phyloP scores from a whole-genome alignment of 1,284 basidiomycete species.

The Sporisorium iseilematis-ciliati region DNA sequence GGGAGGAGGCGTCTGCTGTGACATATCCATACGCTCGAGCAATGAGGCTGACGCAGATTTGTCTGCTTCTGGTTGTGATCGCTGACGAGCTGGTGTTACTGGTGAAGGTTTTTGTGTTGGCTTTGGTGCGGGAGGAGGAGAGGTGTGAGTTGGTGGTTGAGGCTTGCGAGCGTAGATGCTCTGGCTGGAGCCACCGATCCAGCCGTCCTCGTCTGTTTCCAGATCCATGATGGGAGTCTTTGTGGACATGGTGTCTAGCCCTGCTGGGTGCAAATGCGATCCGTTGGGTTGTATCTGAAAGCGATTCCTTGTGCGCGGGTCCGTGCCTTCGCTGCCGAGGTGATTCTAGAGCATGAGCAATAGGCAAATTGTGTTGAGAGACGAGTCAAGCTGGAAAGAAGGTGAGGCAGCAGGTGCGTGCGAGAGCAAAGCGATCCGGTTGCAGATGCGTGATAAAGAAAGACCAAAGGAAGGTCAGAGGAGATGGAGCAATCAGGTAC shows the following conservation, averaged over 20 bases:
- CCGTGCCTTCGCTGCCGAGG: background rate
- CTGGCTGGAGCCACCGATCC: constrained; percentile 50
- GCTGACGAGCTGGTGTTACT: constrained; percentile 21
- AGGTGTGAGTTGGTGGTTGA: constrained; percentile 9
- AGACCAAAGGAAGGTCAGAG: constrained; percentile 3
- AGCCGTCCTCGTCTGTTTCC: constrained; percentile 46
- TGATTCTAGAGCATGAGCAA: constrained; percentile 13
- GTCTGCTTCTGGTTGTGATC: background rate
- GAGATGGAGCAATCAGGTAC: constrained; percentile 7
- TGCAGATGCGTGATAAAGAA: background rate
- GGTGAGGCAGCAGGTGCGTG: too few species aligned
- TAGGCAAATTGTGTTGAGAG: background rate
- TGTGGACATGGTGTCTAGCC: constrained; percentile 12
- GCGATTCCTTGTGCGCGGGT: constrained; percentile 13
- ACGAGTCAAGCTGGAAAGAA: background rate
- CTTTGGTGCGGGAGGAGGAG: constrained; percentile 32
- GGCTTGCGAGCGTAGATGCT: constrained; percentile 54
- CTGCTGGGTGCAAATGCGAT: background rate
- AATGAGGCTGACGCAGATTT: constrained; percentile 24
- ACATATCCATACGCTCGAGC: constrained; percentile 47
- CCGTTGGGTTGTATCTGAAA: constrained; percentile 22
- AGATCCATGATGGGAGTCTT: constrained; percentile 38
- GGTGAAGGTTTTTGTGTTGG: constrained; percentile 18
- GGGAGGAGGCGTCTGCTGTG: constrained; percentile 34
- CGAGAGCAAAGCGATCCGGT: background rate